Evolutionary conservation across 345 rosid species (phyloP).

Genomic region (Hypericum androsaemum): DNA sequence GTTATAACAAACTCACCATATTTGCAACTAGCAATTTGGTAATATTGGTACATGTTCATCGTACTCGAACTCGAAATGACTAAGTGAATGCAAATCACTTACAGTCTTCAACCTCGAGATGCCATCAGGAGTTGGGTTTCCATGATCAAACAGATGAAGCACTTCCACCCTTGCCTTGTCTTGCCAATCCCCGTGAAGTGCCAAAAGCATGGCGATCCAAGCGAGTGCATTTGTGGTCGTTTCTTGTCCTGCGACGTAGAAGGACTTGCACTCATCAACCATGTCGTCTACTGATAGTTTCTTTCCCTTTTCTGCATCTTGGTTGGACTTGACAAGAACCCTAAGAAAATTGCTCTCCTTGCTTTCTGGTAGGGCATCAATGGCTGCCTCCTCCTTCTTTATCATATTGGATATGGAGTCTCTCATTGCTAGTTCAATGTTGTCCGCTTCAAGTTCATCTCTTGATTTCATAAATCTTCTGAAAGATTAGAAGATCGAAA

Average conservation of each 20-base stretch:
- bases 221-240: constrained; percentile 23
- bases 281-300: constrained; percentile 25
- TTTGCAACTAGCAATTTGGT: no score
- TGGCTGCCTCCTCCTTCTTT: constrained; percentile 7
- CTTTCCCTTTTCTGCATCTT: constrained; percentile 14
- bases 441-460: constrained; percentile 22
- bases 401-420: constrained; percentile 11
- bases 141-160: constrained; percentile 19
- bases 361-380: constrained; percentile 5
- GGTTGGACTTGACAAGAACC: constrained; percentile 17
- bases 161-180: constrained; percentile 34
- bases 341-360: constrained; percentile 28
- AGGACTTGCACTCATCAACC: constrained; percentile 34
- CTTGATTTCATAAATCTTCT: constrained; percentile 20
- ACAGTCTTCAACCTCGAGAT: constrained; percentile 30
- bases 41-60: no score
- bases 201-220: constrained; percentile 32
- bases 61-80: no score
- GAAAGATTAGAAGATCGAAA: neutral
- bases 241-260: constrained; percentile 31
- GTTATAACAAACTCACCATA: no score
- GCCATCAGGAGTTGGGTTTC: neutral
- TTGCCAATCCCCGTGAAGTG: constrained; percentile 38
- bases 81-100: neutral
- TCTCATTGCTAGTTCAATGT: constrained; percentile 20